A percentile compares a stretch with the other conserved stretches of the same genome.
Conservation (phyloP, 2,329 filamentous ascomycete species). For the Zymoseptoria pseudotritici region DNA sequence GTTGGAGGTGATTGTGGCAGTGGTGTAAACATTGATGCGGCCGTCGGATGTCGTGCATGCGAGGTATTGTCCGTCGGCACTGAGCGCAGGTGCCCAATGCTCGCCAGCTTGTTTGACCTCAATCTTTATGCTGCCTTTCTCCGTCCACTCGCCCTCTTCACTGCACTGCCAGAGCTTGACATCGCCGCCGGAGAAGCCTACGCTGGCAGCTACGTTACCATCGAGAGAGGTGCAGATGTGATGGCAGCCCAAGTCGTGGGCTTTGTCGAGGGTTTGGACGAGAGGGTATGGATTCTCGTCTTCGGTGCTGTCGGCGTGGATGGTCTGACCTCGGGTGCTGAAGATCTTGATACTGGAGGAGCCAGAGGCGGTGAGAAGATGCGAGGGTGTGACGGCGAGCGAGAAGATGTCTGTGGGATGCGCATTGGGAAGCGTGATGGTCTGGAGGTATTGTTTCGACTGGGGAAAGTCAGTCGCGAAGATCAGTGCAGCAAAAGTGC, state of each 20-base stretch:
- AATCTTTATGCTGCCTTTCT: slow-evolving; percentile 31
- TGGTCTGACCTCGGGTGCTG: slow-evolving; percentile 49
- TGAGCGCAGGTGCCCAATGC: slow-evolving; percentile 82
- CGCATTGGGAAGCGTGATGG: slow-evolving; percentile 74
- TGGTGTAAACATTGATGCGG: slow-evolving; percentile 81
- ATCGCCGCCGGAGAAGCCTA: slow-evolving; percentile 75
- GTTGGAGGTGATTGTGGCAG: slow-evolving; percentile 29
- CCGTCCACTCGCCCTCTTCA: slow-evolving; percentile 42
- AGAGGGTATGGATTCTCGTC: slow-evolving; percentile 55
- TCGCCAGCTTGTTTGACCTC: slow-evolving; percentile 55
- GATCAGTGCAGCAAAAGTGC: not conserved
- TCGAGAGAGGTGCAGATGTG: slow-evolving; percentile 67
- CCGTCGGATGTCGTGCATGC: slow-evolving; percentile 86
- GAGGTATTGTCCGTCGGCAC: slow-evolving; percentile 72
- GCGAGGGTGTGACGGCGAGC: slow-evolving; percentile 32
- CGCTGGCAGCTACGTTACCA: slow-evolving; percentile 68
- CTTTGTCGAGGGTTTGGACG: slow-evolving; percentile 68
- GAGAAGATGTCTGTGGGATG: slow-evolving; percentile 31
- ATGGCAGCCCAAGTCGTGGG: slow-evolving; percentile 85
- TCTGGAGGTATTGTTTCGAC: slow-evolving; percentile 98
- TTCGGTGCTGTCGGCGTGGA: slow-evolving; percentile 41
- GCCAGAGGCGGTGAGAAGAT: slow-evolving; percentile 75
- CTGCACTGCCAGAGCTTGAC: slow-evolving; percentile 71
- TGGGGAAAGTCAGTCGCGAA: slow-evolving; percentile 31
- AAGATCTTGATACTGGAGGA: slow-evolving; percentile 75